Conservation (phyloP, 495 filamentous ascomycete genomes). For the Aspergillus haitiensis region DNA sequence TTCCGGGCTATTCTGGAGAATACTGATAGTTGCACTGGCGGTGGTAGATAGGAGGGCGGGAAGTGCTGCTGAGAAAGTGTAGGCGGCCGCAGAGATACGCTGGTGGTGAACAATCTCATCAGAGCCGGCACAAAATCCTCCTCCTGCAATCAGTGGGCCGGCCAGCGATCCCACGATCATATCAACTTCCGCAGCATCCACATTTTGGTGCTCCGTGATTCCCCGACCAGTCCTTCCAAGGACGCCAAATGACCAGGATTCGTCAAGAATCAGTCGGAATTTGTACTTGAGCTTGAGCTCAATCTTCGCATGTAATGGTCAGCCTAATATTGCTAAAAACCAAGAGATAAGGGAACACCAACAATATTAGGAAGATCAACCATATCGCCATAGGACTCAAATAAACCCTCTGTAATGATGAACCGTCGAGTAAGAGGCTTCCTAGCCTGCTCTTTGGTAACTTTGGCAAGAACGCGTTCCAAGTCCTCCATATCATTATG, state of each 20-base stretch:
- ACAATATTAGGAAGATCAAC: slow-evolving; percentile 82
- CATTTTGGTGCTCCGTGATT: slow-evolving; percentile 92
- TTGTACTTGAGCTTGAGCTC: slow-evolving; percentile 93
- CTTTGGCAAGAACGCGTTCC: slow-evolving; percentile 78
- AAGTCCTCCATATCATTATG: slow-evolving; percentile 96
- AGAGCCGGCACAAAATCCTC: slow-evolving; percentile 91
- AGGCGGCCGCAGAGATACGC: slow-evolving; percentile 82
- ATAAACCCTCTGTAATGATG: slow-evolving; percentile 93
- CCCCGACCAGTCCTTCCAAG: slow-evolving; percentile 88
- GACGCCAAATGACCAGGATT: slow-evolving; percentile 95
- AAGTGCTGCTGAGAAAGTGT: slow-evolving; percentile 92
- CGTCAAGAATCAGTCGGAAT: slow-evolving; percentile 95
- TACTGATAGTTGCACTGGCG: slow-evolving; percentile 81
- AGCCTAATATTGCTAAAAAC: not conserved
- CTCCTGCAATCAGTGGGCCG: slow-evolving; percentile 85
- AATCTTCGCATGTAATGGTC: slow-evolving; percentile 50
- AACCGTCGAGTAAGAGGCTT: slow-evolving; percentile 92
- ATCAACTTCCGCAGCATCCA: slow-evolving; percentile 85
- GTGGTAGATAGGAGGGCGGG: slow-evolving; percentile 92
- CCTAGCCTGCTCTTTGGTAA: slow-evolving; percentile 80
- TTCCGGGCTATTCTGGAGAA: slow-evolving; percentile 82
- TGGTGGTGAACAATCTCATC: slow-evolving; percentile 93
- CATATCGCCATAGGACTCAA: slow-evolving; percentile 87
- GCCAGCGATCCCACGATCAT: slow-evolving; percentile 95
- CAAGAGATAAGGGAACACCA: slow-evolving; percentile 30